A percentile compares a stretch with the other conserved stretches of the same genome.
phyloP scores from a whole-genome alignment of 2,329 filamentous ascomycete species.

The Podosphaera leucotricha region DNA sequence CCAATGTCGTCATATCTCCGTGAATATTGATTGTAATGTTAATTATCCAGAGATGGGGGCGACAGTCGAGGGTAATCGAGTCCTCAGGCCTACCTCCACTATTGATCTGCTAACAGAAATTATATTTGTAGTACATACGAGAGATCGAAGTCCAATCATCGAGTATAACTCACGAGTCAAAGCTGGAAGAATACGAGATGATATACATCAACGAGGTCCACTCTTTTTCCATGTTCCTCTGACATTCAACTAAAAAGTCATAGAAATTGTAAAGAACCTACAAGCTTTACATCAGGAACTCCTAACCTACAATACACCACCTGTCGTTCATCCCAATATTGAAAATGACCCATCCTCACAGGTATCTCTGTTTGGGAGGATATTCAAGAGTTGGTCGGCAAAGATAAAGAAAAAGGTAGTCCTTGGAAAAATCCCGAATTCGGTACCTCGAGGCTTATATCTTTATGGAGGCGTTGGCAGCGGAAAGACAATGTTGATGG shows the following conservation, averaged over 20 bases:
- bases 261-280: slow-evolving; percentile 69
- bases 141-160: slow-evolving; percentile 41
- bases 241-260: slow-evolving; percentile 4
- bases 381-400: slow-evolving; percentile 28
- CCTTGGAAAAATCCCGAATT: slow-evolving; percentile 34
- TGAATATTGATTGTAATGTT: background rate
- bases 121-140: background rate
- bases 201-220: slow-evolving; percentile 72
- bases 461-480: slow-evolving; percentile 92
- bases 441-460: slow-evolving; percentile 72
- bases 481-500: slow-evolving; percentile 99
- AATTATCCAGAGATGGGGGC: background rate
- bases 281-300: slow-evolving; percentile 78
- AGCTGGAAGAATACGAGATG: slow-evolving; percentile 52
- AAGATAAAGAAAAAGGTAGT: slow-evolving; percentile 13
- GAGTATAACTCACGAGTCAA: slow-evolving; percentile 75
- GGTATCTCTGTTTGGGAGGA: slow-evolving; percentile 30
- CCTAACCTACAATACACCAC: slow-evolving; percentile 44
- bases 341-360: slow-evolving; percentile 38
- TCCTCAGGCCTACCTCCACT: background rate
- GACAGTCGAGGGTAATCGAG: background rate
- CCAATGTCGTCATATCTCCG: background rate
- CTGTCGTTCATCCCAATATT: slow-evolving; percentile 53
- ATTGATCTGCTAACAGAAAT: background rate
- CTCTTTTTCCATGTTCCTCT: background rate